Percentiles rank a stretch among this genome's conserved stretches.
These are phyloP conservation scores for Hansenula anomala DNA, from an alignment of 1,139 yeast genomes.

Conservation along the genomic window DNA sequence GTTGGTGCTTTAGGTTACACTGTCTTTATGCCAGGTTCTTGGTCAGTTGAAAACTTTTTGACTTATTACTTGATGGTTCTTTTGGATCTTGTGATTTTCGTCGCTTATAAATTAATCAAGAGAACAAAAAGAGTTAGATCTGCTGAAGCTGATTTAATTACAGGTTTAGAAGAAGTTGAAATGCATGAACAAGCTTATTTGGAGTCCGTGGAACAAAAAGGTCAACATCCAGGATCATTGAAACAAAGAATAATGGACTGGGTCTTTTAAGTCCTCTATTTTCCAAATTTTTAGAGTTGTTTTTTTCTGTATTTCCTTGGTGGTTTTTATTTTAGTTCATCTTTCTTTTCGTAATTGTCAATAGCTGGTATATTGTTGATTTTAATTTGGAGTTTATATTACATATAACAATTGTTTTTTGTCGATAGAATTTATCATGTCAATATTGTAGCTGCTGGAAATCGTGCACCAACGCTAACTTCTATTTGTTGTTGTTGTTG, in stretches of 20 bases:
- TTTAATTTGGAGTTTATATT: too few species aligned
- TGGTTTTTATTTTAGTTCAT: too few species aligned
- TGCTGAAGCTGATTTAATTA: conserved; percentile 42
- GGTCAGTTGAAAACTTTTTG: conserved; percentile 57
- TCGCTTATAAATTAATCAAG: conserved; percentile 46
- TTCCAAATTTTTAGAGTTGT: not conserved
- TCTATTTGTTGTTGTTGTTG: too few species aligned
- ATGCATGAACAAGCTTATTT: conserved; percentile 34
- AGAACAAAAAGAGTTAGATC: conserved; percentile 46
- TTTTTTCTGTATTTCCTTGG: too few species aligned
- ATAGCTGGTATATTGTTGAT: too few species aligned
- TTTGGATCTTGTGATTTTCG: conserved; percentile 48
- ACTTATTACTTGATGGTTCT: conserved; percentile 65
- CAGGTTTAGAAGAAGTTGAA: conserved; percentile 51
- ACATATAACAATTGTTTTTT: too few species aligned
- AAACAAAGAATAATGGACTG: not conserved
- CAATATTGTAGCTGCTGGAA: too few species aligned
- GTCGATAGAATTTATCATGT: too few species aligned
- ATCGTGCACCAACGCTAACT: too few species aligned
- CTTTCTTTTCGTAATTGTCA: too few species aligned
- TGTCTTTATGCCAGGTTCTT: conserved; percentile 54
- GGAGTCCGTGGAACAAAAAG: not conserved
- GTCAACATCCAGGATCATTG: not conserved
- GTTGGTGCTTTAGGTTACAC: conserved; percentile 56
- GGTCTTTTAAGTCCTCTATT: too few species aligned